Evolutionary conservation across 2,329 filamentous ascomycete genomes (phyloP), one percentile per base, ranked within the genome.

Genomic region (Thelonectria rubi): DNA sequence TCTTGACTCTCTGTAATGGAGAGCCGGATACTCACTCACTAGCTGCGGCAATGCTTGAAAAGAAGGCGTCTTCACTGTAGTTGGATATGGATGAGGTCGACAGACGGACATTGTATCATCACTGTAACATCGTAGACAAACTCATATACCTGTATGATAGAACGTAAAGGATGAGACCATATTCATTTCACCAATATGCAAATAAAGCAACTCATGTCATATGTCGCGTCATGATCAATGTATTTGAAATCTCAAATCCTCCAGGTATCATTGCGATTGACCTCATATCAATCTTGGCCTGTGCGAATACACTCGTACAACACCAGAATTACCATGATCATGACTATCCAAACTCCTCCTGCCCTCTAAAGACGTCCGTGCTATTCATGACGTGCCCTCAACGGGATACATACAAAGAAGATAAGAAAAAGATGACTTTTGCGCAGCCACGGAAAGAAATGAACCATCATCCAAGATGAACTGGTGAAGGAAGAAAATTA

Each of bases 141-240:
- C 17, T 18, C n/a, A 20, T 17, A 6, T 15, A 24, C 17, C 34
- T 43, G 17, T n/a, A n/a, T n/a, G n/a, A n/a, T n/a, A n/a, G n/a
- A n/a, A n/a, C n/a, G n/a, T n/a, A n/a, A n/a, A n/a, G 7, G 10
- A 7, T 3, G 9, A 14, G 32, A 34, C 32, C 9, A 34, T 34
- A 3, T 34, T 42, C n/a, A 42, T 42, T 42, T 6, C 5, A 17
- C 15, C 9, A n/a, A n/a, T n/a, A n/a, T n/a, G n/a, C n/a, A 18
- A 3, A 39, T n/a, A 5, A 30, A 50, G 11, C n/a, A 42, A 18
- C 34, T 46, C 26, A 50, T 55, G 24, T 65, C 65, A 57, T 68
- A 69, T 66, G 21, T 51, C 51, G 39, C 48, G 52, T 67, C 68
- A 66, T 69, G 58, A 64, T 70, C 65, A 55, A 62, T 56, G 32